Conservation (phyloP, 2,329 filamentous ascomycete genomes). For the Arthrobotrys entomopaga region DNA sequence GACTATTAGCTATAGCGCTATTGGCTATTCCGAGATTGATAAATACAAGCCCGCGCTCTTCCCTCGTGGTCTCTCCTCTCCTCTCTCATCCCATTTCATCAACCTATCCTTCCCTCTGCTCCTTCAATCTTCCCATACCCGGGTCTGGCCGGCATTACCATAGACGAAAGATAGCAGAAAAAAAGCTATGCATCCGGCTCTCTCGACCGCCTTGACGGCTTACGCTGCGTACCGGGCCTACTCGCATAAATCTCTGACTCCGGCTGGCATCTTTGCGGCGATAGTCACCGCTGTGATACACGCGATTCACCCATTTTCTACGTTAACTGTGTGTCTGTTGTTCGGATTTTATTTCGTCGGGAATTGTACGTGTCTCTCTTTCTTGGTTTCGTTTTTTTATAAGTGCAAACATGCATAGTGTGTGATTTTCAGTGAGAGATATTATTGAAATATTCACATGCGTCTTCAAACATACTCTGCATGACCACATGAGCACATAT, state of each 20-base stretch:
- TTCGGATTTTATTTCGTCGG: constrained; percentile 46
- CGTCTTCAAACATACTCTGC: too few relatives aligned
- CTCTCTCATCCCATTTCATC: neutral
- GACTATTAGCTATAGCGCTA: too few relatives aligned
- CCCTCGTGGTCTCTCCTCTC: constrained; percentile 3
- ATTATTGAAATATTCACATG: neutral
- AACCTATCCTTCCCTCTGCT: too few relatives aligned
- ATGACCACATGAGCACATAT: constrained; percentile 7
- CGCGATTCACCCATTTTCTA: constrained; percentile 88
- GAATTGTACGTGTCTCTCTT: constrained; percentile 30
- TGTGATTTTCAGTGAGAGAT: constrained; percentile 66
- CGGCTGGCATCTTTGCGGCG: constrained; percentile 77
- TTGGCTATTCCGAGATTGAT: too few relatives aligned
- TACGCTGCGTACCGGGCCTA: constrained; percentile 71
- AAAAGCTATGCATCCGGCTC: constrained; percentile 27
- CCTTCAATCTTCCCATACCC: too few relatives aligned
- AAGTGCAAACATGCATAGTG: constrained; percentile 56
- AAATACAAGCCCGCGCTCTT: neutral
- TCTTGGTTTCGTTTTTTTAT: constrained; percentile 67
- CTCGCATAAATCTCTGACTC: constrained; percentile 80
- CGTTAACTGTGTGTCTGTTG: constrained; percentile 31
- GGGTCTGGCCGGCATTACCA: too few relatives aligned
- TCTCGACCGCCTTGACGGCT: constrained; percentile 67
- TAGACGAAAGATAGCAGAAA: too few relatives aligned
- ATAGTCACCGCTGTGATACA: constrained; percentile 79